Conservation (phyloP, 352 stramenopile genomes). For the Aphanomyces invadans region DNA sequence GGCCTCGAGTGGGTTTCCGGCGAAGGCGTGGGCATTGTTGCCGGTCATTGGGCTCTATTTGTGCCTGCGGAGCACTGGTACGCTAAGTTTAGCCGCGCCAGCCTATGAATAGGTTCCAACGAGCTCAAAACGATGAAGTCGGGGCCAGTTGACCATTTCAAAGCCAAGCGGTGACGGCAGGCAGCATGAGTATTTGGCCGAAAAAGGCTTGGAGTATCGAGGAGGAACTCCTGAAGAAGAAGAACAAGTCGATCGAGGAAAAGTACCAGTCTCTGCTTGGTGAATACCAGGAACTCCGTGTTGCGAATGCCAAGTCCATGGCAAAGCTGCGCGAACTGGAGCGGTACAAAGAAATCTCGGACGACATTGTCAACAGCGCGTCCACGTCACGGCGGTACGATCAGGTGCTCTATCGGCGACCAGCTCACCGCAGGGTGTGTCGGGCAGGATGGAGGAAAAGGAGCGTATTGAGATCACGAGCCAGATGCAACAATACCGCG, state of each 20-base stretch:
- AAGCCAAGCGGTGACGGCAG: background rate
- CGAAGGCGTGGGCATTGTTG: background rate
- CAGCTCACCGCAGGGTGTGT: background rate
- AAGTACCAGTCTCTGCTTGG: conserved; percentile 59
- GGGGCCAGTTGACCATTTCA: conserved; percentile 18
- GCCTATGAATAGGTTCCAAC: background rate
- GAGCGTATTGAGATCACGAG: conserved; percentile 53
- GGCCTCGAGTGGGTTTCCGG: background rate
- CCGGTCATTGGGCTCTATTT: no score
- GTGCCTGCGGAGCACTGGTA: no score
- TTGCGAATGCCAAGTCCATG: conserved; percentile 60
- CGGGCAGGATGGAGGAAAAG: conserved; percentile 42
- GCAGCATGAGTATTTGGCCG: conserved; percentile 31
- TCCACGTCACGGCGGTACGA: conserved; percentile 43
- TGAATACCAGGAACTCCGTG: conserved; percentile 58
- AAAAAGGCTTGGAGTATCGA: conserved; percentile 63
- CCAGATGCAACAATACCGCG: conserved; percentile 71
- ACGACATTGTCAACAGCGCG: conserved; percentile 55
- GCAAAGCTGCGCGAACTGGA: conserved; percentile 59
- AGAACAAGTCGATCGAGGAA: conserved; percentile 55
- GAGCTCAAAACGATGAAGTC: conserved; percentile 8
- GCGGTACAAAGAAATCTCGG: conserved; percentile 61
- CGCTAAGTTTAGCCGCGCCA: no score
- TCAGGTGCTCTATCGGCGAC: no score
- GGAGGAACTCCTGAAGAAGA: conserved; percentile 71